A percentile compares a stretch with the other conserved stretches of the same genome.
These are phyloP conservation scores for Penicillium simplicissimum DNA, from an alignment of 495 filamentous ascomycete genomes.

Conservation along the genomic window DNA sequence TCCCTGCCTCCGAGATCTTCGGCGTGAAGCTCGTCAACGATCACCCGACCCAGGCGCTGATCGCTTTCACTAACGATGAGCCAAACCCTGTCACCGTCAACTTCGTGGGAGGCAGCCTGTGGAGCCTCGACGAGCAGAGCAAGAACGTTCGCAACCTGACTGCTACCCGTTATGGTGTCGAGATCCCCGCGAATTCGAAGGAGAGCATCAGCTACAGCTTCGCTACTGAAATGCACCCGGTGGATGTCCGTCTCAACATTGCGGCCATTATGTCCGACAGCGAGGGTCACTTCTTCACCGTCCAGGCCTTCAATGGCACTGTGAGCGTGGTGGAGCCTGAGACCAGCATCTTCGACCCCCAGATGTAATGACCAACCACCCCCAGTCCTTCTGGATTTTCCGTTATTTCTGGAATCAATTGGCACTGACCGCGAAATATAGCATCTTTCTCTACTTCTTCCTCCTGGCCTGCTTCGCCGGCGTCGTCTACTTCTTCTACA, in stretches of 20 bases:
- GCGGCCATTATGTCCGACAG: constrained; percentile 68
- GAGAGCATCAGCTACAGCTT: constrained; percentile 79
- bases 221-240: constrained; percentile 87
- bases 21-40: constrained; percentile 96
- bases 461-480: constrained; percentile 75
- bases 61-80: constrained; percentile 85
- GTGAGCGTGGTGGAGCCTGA: constrained; percentile 91
- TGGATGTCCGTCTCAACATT: constrained; percentile 79
- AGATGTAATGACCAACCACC: constrained; percentile 66
- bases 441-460: constrained; percentile 96
- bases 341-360: constrained; percentile 90
- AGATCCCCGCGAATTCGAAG: constrained; percentile 76
- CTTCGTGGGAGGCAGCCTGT: constrained; percentile 77
- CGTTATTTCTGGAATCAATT: constrained; percentile 5
- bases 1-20: constrained; percentile 88
- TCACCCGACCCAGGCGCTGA: constrained; percentile 76
- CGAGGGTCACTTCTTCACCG: constrained; percentile 67
- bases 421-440: constrained; percentile 40
- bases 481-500: constrained; percentile 94
- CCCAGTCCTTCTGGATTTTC: neutral
- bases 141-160: constrained; percentile 82
- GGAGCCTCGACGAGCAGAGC: constrained; percentile 57
- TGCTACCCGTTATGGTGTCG: constrained; percentile 66
- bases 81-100: constrained; percentile 69
- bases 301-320: constrained; percentile 82